Conservation (phyloP, 352 stramenopile species). For the Phytophthora agathidicida region DNA sequence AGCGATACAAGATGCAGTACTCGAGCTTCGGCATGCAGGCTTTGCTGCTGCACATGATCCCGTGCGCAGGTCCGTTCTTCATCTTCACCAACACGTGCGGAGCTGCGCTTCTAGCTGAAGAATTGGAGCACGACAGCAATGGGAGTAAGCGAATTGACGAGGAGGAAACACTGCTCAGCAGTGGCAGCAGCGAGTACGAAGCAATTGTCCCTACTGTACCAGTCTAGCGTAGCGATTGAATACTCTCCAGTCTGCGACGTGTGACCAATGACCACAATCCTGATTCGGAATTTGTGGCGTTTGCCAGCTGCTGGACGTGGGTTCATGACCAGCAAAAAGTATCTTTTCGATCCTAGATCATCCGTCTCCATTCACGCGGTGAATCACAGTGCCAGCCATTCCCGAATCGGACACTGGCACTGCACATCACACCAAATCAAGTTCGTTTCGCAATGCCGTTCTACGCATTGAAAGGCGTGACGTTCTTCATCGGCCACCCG, state of each 20-base stretch:
- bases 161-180: conserved; percentile 24
- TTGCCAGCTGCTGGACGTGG: too few relatives aligned
- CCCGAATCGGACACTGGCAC: conserved; percentile 5
- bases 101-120: conserved; percentile 49
- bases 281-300: too few relatives aligned
- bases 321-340: conserved; percentile 20
- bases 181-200: conserved; percentile 1
- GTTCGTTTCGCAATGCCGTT: conserved; percentile 32
- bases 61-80: conserved; percentile 47
- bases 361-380: conserved; percentile 5
- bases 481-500: conserved; percentile 57
- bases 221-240: conserved; percentile 1
- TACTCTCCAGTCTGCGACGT: conserved; percentile 21
- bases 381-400: conserved; percentile 20
- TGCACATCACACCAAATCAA: background rate
- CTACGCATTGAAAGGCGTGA: conserved; percentile 48
- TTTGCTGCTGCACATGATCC: conserved; percentile 55
- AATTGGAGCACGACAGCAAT: conserved; percentile 32
- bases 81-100: conserved; percentile 58
- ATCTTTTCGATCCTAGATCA: conserved; percentile 26
- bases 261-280: conserved; percentile 3
- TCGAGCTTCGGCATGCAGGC: conserved; percentile 51
- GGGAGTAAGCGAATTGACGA: conserved; percentile 10
- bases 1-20: conserved; percentile 41
- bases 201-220: too few relatives aligned